A percentile compares a stretch with the other conserved stretches of the same genome.
These are phyloP conservation scores for Exserohilum turcica DNA, from an alignment of 2,329 filamentous ascomycete genomes.

Conservation along the genomic window DNA sequence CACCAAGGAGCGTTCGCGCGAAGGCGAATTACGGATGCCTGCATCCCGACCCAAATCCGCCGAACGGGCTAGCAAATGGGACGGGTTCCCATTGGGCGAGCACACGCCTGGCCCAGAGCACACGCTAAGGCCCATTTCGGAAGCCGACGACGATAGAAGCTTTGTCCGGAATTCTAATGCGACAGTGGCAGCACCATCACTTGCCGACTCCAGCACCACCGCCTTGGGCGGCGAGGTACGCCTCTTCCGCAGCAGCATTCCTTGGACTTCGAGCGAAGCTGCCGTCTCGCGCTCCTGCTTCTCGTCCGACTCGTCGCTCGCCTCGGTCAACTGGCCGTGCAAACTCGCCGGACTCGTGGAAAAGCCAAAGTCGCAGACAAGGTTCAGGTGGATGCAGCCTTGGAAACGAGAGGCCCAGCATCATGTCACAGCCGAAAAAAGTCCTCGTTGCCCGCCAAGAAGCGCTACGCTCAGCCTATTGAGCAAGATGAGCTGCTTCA, in stretches of 20 bases:
- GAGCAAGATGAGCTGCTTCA: conserved; percentile 3
- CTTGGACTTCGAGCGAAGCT: not conserved
- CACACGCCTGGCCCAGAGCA: not conserved
- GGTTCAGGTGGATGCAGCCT: conserved; percentile 1
- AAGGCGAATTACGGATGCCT: not conserved
- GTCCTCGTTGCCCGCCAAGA: not conserved
- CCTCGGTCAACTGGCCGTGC: not conserved
- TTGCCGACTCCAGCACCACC: not conserved
- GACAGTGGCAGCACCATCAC: not conserved
- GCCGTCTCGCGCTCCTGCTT: conserved; percentile 1
- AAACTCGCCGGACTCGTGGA: not conserved
- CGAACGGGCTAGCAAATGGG: not conserved
- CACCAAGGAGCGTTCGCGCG: not conserved
- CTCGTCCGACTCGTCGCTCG: conserved; percentile 6
- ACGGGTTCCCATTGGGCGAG: not conserved
- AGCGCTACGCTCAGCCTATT: not conserved
- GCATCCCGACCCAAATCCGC: not conserved
- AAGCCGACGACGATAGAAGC: not conserved
- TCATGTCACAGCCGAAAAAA: not conserved
- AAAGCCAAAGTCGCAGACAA: not conserved
- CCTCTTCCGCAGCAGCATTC: not conserved
- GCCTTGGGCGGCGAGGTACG: not conserved
- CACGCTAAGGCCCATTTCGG: not conserved
- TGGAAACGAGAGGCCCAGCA: not conserved
- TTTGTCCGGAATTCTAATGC: not conserved